Base-by-base conservation (phyloP, 169 alveolate genomes). In the Pseudocohnilembus persalinus region DNA sequence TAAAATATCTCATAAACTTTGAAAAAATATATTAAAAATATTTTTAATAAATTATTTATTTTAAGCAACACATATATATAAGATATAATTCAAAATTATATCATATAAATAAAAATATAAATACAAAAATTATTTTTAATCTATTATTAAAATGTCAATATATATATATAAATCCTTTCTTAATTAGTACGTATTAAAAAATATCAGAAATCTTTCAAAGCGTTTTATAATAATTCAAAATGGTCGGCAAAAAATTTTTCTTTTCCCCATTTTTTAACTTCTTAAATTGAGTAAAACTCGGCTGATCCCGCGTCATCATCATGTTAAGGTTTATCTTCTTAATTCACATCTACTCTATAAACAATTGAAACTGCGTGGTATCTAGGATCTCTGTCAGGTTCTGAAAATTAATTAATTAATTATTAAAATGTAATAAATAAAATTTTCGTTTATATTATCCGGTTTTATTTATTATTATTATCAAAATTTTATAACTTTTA, bases 221-320 rank as follows among this genome's bases (percentile, higher is more conserved):
- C 68, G 20, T 49, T 49, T 4, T 73, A 72, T 64, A 95, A 85
- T 20, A 95, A 84, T 25, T 94, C 95, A 73, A 84, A 85, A 88
- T 95, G 98, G 80, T 95, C 98, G 83, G 92, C 93, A 30, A 96
- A 93, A 76, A 93, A 90, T 30, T 82, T 82, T 11, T 83, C 88
- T 34, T 81, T 74, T 0, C 81, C 87, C 11, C 77, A 64, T 35
- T 90, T 84, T 68, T 88, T 77, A 6, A 95, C 78, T 72, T 91
- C 93, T 34, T 90, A 87, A 32, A 95, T 74, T 65, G 83, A 82
- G 80, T 93, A 88, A 85, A 92, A 95, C 77, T 90, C 76, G 73
- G 97, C 97, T 31, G 96, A 92, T 35, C 92, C 92, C 11, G 97
- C 97, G 90, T 96, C 98, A 91, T 96, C 98, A 1, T 92, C 97